These are phyloP conservation scores for Aspergillus fijiensis DNA, from an alignment of 2,329 filamentous ascomycete species.

Conservation along the genomic window DNA sequence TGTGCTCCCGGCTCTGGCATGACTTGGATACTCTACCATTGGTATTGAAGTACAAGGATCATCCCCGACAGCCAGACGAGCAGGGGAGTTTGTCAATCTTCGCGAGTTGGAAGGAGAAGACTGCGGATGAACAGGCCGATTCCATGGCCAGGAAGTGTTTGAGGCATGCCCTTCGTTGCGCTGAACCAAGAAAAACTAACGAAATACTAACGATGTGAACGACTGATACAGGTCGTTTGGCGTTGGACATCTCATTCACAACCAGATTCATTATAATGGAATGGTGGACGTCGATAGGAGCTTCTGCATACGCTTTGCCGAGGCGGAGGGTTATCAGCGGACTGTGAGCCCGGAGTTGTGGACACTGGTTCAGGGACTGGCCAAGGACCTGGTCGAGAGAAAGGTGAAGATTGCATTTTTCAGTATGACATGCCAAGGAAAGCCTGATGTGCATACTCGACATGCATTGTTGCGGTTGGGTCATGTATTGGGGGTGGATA, in stretches of 20 bases:
- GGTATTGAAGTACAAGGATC: slow-evolving; percentile 45
- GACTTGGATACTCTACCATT: slow-evolving; percentile 72
- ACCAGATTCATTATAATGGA: slow-evolving; percentile 63
- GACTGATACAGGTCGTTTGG: slow-evolving; percentile 60
- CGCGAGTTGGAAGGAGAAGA: slow-evolving; percentile 50
- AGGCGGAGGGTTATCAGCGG: slow-evolving; percentile 55
- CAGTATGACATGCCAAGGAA: slow-evolving; percentile 72
- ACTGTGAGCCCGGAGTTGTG: slow-evolving; percentile 62
- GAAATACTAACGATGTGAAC: background rate
- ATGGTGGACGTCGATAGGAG: slow-evolving; percentile 66
- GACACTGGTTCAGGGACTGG: slow-evolving; percentile 61
- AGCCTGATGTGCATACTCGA: slow-evolving; percentile 72
- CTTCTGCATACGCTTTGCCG: slow-evolving; percentile 59
- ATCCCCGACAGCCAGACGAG: background rate
- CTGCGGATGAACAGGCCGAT: slow-evolving; percentile 74
- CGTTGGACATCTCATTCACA: slow-evolving; percentile 64
- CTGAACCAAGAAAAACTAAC: no score
- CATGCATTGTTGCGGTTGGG: slow-evolving; percentile 71
- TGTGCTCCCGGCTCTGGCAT: slow-evolving; percentile 69
- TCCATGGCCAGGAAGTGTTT: slow-evolving; percentile 74
- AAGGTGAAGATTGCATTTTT: slow-evolving; percentile 72
- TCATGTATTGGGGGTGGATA: slow-evolving; percentile 61
- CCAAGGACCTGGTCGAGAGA: slow-evolving; percentile 58
- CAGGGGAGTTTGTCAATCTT: slow-evolving; percentile 22
- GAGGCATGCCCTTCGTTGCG: slow-evolving; percentile 45